phyloP scores from a whole-genome alignment of 2,329 filamentous ascomycete species.

The Fusarium nematophilum region DNA sequence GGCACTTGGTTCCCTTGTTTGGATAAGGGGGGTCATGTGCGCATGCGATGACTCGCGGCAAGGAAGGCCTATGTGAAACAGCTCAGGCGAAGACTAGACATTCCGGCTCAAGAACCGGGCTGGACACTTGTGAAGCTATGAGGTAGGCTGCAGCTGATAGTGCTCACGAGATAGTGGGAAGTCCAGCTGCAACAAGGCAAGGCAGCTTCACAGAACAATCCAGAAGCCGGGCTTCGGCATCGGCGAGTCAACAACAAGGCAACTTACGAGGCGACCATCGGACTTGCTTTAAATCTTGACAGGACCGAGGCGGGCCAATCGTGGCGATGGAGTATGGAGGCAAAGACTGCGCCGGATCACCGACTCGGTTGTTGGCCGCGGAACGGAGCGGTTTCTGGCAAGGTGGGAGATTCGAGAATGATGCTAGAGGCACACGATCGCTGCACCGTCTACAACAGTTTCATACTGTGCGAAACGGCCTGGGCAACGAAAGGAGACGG shows the following conservation, averaged over 20 bases:
- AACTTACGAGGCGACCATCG: slow-evolving; percentile 12
- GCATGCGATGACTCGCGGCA: slow-evolving; percentile 16
- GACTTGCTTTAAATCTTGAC: slow-evolving; percentile 5
- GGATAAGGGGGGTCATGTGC: background rate
- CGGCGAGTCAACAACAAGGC: slow-evolving; percentile 27
- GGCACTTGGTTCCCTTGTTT: background rate
- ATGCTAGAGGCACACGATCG: slow-evolving; percentile 29
- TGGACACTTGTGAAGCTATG: slow-evolving; percentile 8
- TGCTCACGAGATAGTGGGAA: slow-evolving; percentile 8
- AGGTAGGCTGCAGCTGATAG: slow-evolving; percentile 20
- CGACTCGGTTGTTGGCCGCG: slow-evolving; percentile 19
- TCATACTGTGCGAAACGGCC: slow-evolving; percentile 34
- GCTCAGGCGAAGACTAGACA: slow-evolving; percentile 12
- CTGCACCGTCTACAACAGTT: slow-evolving; percentile 29
- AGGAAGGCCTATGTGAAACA: slow-evolving; percentile 5
- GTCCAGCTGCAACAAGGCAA: slow-evolving; percentile 2
- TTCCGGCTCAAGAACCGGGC: background rate
- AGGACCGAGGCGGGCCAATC: slow-evolving; percentile 10
- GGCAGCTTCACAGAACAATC: slow-evolving; percentile 19
- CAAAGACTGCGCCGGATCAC: slow-evolving; percentile 1
- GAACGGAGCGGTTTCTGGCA: slow-evolving; percentile 27
- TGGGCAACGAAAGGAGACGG: slow-evolving; percentile 18
- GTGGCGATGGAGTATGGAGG: background rate
- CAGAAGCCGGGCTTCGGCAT: slow-evolving; percentile 21
- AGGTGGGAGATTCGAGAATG: slow-evolving; percentile 18